Evolutionary conservation across 257 asterid genomes (phyloP).

Genomic region (Ocimum tenuiflorum): DNA sequence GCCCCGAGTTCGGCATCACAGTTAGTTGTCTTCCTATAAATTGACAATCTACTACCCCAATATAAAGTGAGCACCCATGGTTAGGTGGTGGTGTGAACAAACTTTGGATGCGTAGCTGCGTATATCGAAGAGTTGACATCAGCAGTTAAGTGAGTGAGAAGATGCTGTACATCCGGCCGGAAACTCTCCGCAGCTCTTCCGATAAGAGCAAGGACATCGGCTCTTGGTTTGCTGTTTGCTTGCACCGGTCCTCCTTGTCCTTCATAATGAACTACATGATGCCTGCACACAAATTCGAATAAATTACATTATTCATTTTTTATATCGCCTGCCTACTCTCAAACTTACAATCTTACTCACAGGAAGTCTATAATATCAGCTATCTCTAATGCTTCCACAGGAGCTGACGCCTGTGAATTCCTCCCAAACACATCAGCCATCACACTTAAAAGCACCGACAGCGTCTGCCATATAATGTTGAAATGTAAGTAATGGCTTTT

Average conservation of each 20-base stretch:
- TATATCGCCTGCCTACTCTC: too few relatives aligned
- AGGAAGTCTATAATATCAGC: conserved; percentile 78
- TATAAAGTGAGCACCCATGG: too few relatives aligned
- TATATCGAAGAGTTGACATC: conserved; percentile 69
- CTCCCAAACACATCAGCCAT: conserved; percentile 92
- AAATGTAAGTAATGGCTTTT: conserved; percentile 4
- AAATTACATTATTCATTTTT: too few relatives aligned
- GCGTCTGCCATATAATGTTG: conserved; percentile 35
- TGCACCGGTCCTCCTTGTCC: conserved; percentile 95
- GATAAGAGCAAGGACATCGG: conserved; percentile 62
- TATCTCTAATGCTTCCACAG: conserved; percentile 76
- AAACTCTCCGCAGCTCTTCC: conserved; percentile 81
- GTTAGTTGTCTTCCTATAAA: too few relatives aligned
- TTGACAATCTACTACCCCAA: too few relatives aligned
- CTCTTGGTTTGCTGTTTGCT: conserved; percentile 73
- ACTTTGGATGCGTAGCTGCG: conserved; percentile 72
- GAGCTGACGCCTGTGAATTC: conserved; percentile 59
- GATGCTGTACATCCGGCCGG: conserved; percentile 81
- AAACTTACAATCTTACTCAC: conserved; percentile 32
- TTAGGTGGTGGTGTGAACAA: conserved; percentile 31
- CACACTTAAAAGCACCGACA: conserved; percentile 57
- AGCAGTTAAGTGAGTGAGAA: conserved; percentile 66
- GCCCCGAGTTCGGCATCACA: too few relatives aligned
- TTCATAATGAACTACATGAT: conserved; percentile 83
- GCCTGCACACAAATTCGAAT: conserved; percentile 34